A percentile compares a stretch with the other conserved stretches of the same genome.
phyloP scores from a whole-genome alignment of 2,329 filamentous ascomycete genomes.

The Ascochyta clinopodiicola region DNA sequence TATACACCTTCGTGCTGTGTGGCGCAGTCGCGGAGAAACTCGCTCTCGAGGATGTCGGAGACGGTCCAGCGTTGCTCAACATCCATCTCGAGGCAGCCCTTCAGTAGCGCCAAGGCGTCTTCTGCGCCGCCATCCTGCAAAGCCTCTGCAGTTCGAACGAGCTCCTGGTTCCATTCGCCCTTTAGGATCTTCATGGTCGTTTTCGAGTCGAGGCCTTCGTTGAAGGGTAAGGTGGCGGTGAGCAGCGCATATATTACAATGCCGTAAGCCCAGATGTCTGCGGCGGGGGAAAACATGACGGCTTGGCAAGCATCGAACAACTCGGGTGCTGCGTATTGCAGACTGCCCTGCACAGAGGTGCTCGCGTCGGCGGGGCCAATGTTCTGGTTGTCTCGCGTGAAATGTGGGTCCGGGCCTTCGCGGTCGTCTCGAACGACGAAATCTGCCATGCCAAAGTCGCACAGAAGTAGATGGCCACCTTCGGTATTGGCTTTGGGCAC shows the following conservation, averaged over 20 bases:
- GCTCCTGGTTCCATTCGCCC: slow-evolving; percentile 64
- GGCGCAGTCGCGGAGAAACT: slow-evolving; percentile 58
- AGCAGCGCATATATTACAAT: slow-evolving; percentile 68
- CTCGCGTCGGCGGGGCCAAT: slow-evolving; percentile 64
- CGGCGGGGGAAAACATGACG: slow-evolving; percentile 58
- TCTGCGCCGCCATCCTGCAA: slow-evolving; percentile 45
- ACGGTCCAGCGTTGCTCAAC: slow-evolving; percentile 63
- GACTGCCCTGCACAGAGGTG: slow-evolving; percentile 65
- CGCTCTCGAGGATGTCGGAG: slow-evolving; percentile 60
- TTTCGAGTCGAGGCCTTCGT: slow-evolving; percentile 64
- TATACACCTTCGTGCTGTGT: slow-evolving; percentile 37
- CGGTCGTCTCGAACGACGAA: slow-evolving; percentile 66
- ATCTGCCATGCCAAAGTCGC: slow-evolving; percentile 74
- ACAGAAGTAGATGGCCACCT: slow-evolving; percentile 66
- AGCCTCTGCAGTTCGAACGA: slow-evolving; percentile 55
- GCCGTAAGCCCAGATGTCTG: slow-evolving; percentile 72
- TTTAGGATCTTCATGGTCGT: slow-evolving; percentile 65
- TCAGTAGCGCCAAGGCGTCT: slow-evolving; percentile 63
- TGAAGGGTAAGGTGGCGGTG: slow-evolving; percentile 68
- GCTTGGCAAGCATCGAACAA: slow-evolving; percentile 51
- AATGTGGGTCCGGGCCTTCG: slow-evolving; percentile 57
- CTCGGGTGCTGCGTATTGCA: slow-evolving; percentile 62
- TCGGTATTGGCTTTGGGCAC: slow-evolving; percentile 55
- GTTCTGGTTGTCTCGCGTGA: slow-evolving; percentile 47
- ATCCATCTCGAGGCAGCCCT: slow-evolving; percentile 66